phyloP scores from a whole-genome alignment of 2,329 filamentous ascomycete species.

The Ophiocordyceps sinensis region DNA sequence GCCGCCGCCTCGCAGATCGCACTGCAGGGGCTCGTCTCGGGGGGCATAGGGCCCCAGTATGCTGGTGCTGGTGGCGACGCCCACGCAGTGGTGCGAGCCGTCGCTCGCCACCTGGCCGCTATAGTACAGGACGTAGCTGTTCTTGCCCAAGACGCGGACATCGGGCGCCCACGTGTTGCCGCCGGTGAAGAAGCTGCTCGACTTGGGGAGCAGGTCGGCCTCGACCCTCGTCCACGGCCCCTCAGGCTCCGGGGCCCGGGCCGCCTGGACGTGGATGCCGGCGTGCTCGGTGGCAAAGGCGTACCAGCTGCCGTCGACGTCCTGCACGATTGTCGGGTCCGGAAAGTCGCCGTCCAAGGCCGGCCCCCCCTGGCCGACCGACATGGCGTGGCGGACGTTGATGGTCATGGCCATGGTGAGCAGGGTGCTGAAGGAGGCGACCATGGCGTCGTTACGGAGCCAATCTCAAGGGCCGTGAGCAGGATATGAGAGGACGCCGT shows the following conservation, averaged over 20 bases:
- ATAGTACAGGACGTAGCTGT: conserved; percentile 1
- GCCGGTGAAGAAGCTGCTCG: not conserved
- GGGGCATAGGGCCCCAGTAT: conserved; percentile 1
- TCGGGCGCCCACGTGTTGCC: conserved; percentile 1
- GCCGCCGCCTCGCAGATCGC: not conserved
- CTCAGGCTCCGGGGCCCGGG: not conserved
- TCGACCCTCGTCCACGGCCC: not conserved
- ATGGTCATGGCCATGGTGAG: too few relatives aligned
- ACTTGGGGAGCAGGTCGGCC: not conserved
- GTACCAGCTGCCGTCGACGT: not conserved
- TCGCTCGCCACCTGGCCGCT: not conserved
- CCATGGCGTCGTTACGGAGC: too few relatives aligned
- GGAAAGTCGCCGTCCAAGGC: not conserved
- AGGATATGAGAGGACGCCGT: too few relatives aligned
- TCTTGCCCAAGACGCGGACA: not conserved
- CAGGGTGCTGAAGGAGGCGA: too few relatives aligned
- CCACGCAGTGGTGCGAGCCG: not conserved
- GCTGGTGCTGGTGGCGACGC: not conserved
- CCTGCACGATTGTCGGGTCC: conserved; percentile 1
- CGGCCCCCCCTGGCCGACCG: not conserved
- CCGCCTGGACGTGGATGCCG: not conserved
- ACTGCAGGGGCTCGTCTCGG: not conserved
- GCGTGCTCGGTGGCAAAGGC: not conserved
- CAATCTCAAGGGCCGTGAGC: too few relatives aligned
- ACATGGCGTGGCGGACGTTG: too few relatives aligned